Base-by-base conservation (phyloP, 2,329 filamentous ascomycete species). In the Boeremia exigua region DNA sequence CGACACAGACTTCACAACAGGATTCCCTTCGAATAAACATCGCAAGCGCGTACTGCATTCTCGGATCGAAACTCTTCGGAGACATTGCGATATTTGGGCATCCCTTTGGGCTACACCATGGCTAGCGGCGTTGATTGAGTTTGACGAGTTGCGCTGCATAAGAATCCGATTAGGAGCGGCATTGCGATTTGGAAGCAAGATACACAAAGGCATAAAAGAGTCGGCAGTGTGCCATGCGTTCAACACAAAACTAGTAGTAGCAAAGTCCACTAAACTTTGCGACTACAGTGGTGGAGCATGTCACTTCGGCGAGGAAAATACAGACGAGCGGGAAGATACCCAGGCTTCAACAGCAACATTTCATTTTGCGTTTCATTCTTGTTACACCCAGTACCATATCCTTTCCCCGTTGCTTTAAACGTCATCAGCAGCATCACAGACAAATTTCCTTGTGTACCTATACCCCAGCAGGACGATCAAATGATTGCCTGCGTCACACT, bases 381-480 rank as follows among this genome's bases (percentile, higher is more conserved):
- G 47, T 56, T 33, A 51, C 53, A 51, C 43, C 25, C 46, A 50
- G 49, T 37, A 29, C 34, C 53, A 47, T 33, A 43, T 48, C 53
- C 37, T 38, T 56, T 40, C 25, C 36, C 30, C 32, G 17, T 42
- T 43, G 42, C 37, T 51, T 27, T 51, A 47, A 25, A 47, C 25
- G 43, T 50, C 47, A 51, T 27, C 48, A 44, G n/a, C 48, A 25
- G 42, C 53, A 47, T 37, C 47, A 46, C 42, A 51, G 29, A 45
- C 53, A 56, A n/a, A 56, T 56, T 51, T 56, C 32, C 30, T 56
- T 56, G 47, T 48, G 47, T 56, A 33, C 48, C 36, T 51, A 51
- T 51, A 56, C 47, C 53, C 52, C 47, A 25, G 47, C 43, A 46
- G 17, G 23, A 48, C 34, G 42, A 32, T 51, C 46, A 19, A 23